Evolutionary conservation across 176 grass and related monocot species (phyloP).

Genomic region (Bonia amplexicaulis): DNA sequence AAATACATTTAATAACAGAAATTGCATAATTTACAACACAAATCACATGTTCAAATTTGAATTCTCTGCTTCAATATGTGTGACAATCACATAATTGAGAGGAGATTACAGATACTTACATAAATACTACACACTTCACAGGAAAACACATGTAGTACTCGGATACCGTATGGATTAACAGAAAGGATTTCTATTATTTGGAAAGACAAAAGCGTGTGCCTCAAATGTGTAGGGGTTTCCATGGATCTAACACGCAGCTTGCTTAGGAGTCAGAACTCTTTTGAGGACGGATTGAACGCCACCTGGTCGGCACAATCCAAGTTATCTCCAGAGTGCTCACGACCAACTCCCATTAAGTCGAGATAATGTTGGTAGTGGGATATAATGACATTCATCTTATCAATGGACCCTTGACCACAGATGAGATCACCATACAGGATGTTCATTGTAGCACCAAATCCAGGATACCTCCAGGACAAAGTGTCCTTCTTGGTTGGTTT

Average conservation of each 20-base stretch:
- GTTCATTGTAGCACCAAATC: conserved; percentile 87
- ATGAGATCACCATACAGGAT: conserved; percentile 63
- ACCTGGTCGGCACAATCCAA: conserved; percentile 73
- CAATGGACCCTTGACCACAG: conserved; percentile 60
- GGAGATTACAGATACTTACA: neutral
- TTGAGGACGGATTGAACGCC: conserved; percentile 62
- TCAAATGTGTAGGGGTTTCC: conserved; percentile 7
- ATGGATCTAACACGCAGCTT: neutral
- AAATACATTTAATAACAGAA: neutral
- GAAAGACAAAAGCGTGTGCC: neutral
- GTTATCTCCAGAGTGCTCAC: conserved; percentile 54
- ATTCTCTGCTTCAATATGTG: conserved; percentile 19
- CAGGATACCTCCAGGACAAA: conserved; percentile 67
- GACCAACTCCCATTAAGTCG: conserved; percentile 68
- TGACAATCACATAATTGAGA: neutral
- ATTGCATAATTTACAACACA: neutral
- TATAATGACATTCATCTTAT: conserved; percentile 63
- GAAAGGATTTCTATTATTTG: neutral
- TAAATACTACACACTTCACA: neutral
- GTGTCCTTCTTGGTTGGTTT: conserved; percentile 84
- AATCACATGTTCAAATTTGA: neutral
- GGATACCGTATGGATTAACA: neutral
- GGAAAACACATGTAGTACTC: neutral
- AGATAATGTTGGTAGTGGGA: conserved; percentile 83
- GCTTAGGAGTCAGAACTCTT: conserved; percentile 22